These are phyloP conservation scores for Neurospora sp. DNA, from an alignment of 2,329 filamentous ascomycete species.

Conservation along the genomic window DNA sequence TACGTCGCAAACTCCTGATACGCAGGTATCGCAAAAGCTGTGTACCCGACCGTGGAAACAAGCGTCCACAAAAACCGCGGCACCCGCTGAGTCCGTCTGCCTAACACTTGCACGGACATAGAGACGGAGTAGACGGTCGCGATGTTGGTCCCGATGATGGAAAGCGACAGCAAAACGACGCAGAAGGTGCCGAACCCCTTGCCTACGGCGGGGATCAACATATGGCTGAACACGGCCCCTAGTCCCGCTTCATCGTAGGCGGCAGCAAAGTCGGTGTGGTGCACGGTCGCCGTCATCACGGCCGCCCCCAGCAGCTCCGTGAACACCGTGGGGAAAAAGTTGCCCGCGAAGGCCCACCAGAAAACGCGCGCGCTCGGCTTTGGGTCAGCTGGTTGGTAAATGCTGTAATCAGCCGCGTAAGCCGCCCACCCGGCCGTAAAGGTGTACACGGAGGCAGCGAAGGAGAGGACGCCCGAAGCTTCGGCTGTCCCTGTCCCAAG, in stretches of 20 bases:
- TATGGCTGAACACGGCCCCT: conserved; percentile 52
- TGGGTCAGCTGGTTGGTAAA: conserved; percentile 57
- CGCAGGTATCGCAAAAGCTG: conserved; percentile 18
- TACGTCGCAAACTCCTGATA: conserved; percentile 23
- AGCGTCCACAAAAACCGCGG: conserved; percentile 43
- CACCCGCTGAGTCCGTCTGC: conserved; percentile 45
- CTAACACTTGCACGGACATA: conserved; percentile 56
- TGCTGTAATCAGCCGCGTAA: conserved; percentile 69
- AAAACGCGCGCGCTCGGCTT: conserved; percentile 55
- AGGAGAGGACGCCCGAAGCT: conserved; percentile 52
- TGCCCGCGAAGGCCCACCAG: conserved; percentile 55
- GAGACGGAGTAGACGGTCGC: conserved; percentile 64
- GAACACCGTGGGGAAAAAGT: conserved; percentile 64
- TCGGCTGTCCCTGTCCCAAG: conserved; percentile 50
- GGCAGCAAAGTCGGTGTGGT: conserved; percentile 35
- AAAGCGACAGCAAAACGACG: conserved; percentile 53
- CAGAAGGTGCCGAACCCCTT: conserved; percentile 54
- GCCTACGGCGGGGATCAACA: conserved; percentile 53
- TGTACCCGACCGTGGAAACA: conserved; percentile 8
- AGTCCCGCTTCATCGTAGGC: conserved; percentile 9
- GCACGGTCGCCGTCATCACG: conserved; percentile 51
- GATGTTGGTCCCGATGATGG: conserved; percentile 61
- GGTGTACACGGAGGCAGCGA: conserved; percentile 55
- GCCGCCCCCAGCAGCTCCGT: conserved; percentile 64
- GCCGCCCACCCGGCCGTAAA: conserved; percentile 65